phyloP scores from a whole-genome alignment of 73 alveolate genomes.

The Blepharisma stoltei region DNA sequence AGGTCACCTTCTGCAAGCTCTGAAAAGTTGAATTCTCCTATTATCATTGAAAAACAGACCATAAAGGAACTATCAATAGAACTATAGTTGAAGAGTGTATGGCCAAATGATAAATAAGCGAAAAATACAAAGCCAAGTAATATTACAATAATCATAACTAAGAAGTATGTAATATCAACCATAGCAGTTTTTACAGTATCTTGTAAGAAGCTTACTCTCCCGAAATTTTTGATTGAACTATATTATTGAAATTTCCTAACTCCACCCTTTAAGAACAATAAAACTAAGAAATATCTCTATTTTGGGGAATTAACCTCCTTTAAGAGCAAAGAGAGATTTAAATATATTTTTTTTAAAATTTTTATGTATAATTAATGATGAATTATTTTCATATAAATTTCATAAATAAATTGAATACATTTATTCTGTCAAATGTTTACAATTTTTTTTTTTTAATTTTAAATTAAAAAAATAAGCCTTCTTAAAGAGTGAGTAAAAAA shows the following conservation, averaged over 20 bases:
- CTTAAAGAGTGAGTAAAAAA: no score
- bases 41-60: constrained; percentile 59
- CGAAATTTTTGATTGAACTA: no score
- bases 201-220: constrained; percentile 35
- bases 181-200: constrained; percentile 36
- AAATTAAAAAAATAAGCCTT: no score
- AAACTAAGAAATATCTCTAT: no score
- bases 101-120: constrained; percentile 63
- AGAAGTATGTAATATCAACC: constrained; percentile 54
- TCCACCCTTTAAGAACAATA: no score
- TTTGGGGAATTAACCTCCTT: neutral
- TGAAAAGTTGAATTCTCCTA: constrained; percentile 62
- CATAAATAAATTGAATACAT: no score
- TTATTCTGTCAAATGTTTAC: no score
- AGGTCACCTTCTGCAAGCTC: constrained; percentile 37
- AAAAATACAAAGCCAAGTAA: constrained; percentile 61
- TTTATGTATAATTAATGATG: no score
- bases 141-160: constrained; percentile 46
- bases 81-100: constrained; percentile 31
- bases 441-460: no score
- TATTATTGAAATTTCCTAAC: no score
- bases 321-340: neutral
- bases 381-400: no score
- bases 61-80: constrained; percentile 46
- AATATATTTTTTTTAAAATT: no score